Conservation (phyloP, 2,329 filamentous ascomycete species). For the Fusarium algeriense region DNA sequence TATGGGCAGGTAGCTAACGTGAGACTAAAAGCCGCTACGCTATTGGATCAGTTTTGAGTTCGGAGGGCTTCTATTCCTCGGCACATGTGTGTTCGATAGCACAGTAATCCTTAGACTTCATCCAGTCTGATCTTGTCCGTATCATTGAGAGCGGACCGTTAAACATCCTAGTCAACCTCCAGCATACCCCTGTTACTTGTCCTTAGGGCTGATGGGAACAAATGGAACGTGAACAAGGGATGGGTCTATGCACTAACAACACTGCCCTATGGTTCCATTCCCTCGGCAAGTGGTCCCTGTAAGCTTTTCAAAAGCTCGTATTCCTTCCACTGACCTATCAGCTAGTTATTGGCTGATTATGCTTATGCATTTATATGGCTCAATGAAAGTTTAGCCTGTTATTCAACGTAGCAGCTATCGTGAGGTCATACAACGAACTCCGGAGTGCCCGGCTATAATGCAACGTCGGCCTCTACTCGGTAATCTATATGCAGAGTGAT, state of each 20-base stretch:
- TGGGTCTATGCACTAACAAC: too few relatives aligned
- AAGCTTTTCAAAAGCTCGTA: neutral
- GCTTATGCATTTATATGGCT: neutral
- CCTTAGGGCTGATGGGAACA: neutral
- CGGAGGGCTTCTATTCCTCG: too few relatives aligned
- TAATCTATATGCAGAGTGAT: neutral
- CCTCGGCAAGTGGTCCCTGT: neutral
- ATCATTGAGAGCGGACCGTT: neutral
- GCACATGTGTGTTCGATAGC: too few relatives aligned
- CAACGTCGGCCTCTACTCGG: neutral
- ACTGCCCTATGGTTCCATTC: rapidly evolving
- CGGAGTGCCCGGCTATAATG: neutral
- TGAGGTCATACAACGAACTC: too few relatives aligned
- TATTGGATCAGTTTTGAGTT: too few relatives aligned
- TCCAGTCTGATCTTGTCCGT: neutral
- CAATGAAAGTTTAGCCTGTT: neutral
- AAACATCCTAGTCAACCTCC: too few relatives aligned
- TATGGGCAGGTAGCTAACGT: too few relatives aligned
- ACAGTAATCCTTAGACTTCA: neutral
- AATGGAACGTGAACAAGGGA: too few relatives aligned
- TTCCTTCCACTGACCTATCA: rapidly evolving
- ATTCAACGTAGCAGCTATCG: too few relatives aligned
- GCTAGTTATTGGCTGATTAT: neutral
- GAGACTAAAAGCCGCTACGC: too few relatives aligned
- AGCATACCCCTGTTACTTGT: neutral